Percentiles rank a stretch among this genome's conserved stretches.
phyloP scores from a whole-genome alignment of 345 rosid species.

The Hypericum androsaemum region DNA sequence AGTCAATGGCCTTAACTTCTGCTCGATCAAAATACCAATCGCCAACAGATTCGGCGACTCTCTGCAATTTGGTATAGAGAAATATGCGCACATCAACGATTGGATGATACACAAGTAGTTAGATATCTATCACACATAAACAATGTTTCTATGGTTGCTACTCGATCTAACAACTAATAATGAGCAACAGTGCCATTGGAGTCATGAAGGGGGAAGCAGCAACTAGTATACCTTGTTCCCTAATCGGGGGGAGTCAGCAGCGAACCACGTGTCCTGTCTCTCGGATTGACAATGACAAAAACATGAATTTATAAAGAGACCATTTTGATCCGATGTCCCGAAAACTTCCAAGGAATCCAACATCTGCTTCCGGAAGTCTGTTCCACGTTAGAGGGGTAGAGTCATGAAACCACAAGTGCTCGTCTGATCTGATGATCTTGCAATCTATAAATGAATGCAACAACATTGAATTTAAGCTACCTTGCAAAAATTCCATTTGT shows the following conservation, averaged over 20 bases:
- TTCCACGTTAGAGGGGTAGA: not conserved
- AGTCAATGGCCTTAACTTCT: slow-evolving; percentile 19
- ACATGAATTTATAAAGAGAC: slow-evolving; percentile 22
- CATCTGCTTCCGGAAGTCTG: slow-evolving; percentile 27
- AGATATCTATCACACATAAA: too few relatives aligned
- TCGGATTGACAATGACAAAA: slow-evolving; percentile 27
- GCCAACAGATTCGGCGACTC: slow-evolving; percentile 20
- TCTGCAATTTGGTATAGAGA: slow-evolving; percentile 12
- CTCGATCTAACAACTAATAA: not conserved
- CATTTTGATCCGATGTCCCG: slow-evolving; percentile 16
- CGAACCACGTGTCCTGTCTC: slow-evolving; percentile 23
- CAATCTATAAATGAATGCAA: not conserved
- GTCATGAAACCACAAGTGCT: not conserved
- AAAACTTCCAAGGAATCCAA: slow-evolving; percentile 12
- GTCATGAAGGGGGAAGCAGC: not conserved
- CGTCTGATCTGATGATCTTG: too few relatives aligned
- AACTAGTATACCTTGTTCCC: slow-evolving; percentile 11
- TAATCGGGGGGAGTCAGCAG: slow-evolving; percentile 16
- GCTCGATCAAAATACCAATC: slow-evolving; percentile 23
- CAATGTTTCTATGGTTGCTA: too few relatives aligned
- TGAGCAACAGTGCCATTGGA: not conserved
- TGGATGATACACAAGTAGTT: too few relatives aligned
- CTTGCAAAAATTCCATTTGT: slow-evolving; percentile 23
- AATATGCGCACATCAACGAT: too few relatives aligned
- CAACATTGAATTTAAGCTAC: slow-evolving; percentile 4